Conservation (phyloP, 208 protist genomes). For the Crithidia fasciculata region DNA sequence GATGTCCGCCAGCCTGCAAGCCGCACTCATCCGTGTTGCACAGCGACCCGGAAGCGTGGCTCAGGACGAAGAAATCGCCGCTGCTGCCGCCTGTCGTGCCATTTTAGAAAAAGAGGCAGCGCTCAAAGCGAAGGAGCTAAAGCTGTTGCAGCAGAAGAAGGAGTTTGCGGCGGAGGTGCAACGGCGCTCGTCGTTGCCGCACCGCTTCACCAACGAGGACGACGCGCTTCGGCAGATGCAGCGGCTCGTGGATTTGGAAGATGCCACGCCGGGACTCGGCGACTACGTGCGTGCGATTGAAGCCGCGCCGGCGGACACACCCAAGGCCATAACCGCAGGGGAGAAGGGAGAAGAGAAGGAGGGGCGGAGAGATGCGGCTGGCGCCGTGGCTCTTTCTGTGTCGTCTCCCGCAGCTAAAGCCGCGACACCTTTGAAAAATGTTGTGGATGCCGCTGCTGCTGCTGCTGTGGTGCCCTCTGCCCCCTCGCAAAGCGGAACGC, state of each 20-base stretch:
- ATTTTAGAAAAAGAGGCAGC: slow-evolving; percentile 56
- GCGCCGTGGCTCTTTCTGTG: too few species aligned
- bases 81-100: slow-evolving; percentile 49
- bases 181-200: slow-evolving; percentile 32
- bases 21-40: slow-evolving; percentile 9
- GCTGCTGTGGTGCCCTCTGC: neutral
- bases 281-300: slow-evolving; percentile 31
- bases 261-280: slow-evolving; percentile 32
- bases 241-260: slow-evolving; percentile 41
- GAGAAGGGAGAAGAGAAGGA: neutral
- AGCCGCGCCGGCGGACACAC: slow-evolving; percentile 13
- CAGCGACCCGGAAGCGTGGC: slow-evolving; percentile 14
- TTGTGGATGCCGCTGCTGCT: neutral
- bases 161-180: slow-evolving; percentile 58
- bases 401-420: too few species aligned
- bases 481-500: too few species aligned
- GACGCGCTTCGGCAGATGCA: slow-evolving; percentile 51
- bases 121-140: slow-evolving; percentile 54
- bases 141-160: slow-evolving; percentile 60
- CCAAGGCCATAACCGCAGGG: too few species aligned
- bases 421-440: too few species aligned
- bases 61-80: slow-evolving; percentile 40
- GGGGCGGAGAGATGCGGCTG: slow-evolving; percentile 13
- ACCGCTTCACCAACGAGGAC: slow-evolving; percentile 44
- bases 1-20: neutral